Evolutionary conservation across 148 eudicot genomes (phyloP), one percentile per base, ranked within the genome.

Genomic region (Cornus suecica): DNA sequence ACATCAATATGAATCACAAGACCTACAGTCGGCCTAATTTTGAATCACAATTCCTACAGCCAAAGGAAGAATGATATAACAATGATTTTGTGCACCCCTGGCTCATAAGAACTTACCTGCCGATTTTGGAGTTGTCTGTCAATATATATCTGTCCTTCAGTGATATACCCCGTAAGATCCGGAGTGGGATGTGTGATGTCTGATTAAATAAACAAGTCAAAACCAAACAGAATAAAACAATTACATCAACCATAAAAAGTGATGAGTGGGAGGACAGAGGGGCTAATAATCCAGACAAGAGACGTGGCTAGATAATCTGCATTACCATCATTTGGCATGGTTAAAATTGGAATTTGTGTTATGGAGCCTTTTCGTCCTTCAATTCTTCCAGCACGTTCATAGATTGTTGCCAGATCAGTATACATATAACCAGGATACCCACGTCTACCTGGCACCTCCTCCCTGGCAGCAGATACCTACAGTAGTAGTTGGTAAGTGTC

Each of bases 141-240:
- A 74, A 95, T 91, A 69, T 95, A 95, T 73, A 95, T 95, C 89
- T 95, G 99, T 28, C 99, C 99, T 80, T 95, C 99, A 32, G 99
- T 95, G 66, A 95, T 95, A 80, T 95, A 95, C 29, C 99, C 99
- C 58, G 97, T 95, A 80, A 95, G 97, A 93, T 95, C 99, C 41
- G 99, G 99, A 79, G 99, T 95, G 69, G 99, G 99, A 83, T 95
- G 99, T 10, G 99, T 95, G 73, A 95, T 95, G 91, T 95, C 99
- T 95, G 87, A 69, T 27, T 51, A 84, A 80, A 48, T n/a, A 52
- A 63, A 65, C 75, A 72, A 28, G 1, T 24, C 27, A 78, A 75
- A 71, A 25, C 72, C 67, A 76, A 77, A 56, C 25, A 28, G 30
- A 60, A 24, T 23, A 13, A 18, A 63, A 63, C 64, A 37, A 16